A percentile compares a stretch with the other conserved stretches of the same genome.
phyloP scores from a whole-genome alignment of 805 yeast genomes.

The Kuraishia ogatae region DNA sequence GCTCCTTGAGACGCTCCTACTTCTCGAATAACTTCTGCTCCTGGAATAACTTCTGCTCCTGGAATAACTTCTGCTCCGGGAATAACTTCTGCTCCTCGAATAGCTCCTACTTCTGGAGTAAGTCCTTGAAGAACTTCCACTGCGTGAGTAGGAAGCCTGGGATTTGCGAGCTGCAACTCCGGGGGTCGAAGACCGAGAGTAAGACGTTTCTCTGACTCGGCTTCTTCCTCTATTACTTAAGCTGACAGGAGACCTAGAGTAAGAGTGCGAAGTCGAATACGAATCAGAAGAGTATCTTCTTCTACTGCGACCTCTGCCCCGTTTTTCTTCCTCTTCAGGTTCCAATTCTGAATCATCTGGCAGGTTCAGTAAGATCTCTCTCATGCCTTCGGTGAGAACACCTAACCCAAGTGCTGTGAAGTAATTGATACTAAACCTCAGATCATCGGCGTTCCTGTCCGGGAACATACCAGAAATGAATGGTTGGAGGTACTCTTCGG shows the following conservation, averaged over 20 bases:
- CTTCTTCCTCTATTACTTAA: neutral
- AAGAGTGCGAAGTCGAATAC: slow-evolving; percentile 11
- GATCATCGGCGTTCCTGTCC: slow-evolving; percentile 33
- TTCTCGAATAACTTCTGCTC: neutral
- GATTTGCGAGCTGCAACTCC: neutral
- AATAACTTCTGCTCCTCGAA: neutral
- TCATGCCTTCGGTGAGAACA: slow-evolving; percentile 71
- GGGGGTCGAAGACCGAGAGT: neutral
- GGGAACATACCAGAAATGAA: slow-evolving; percentile 61
- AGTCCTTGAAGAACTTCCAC: neutral
- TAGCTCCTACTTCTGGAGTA: neutral
- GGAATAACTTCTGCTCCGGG: neutral
- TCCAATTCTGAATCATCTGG: slow-evolving; percentile 15
- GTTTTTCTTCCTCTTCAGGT: slow-evolving; percentile 6
- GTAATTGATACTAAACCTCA: slow-evolving; percentile 77
- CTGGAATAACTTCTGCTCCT: neutral
- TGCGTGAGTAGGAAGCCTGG: neutral
- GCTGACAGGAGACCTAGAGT: slow-evolving; percentile 8
- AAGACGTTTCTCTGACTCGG: neutral
- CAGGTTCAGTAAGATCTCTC: slow-evolving; percentile 28
- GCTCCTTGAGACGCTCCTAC: neutral
- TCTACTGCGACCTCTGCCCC: slow-evolving; percentile 3
- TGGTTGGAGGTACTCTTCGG: slow-evolving; percentile 42
- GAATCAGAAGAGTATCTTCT: neutral
- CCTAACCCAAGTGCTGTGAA: slow-evolving; percentile 94